phyloP scores from a whole-genome alignment of 495 filamentous ascomycete genomes.

The Collariella sp. region DNA sequence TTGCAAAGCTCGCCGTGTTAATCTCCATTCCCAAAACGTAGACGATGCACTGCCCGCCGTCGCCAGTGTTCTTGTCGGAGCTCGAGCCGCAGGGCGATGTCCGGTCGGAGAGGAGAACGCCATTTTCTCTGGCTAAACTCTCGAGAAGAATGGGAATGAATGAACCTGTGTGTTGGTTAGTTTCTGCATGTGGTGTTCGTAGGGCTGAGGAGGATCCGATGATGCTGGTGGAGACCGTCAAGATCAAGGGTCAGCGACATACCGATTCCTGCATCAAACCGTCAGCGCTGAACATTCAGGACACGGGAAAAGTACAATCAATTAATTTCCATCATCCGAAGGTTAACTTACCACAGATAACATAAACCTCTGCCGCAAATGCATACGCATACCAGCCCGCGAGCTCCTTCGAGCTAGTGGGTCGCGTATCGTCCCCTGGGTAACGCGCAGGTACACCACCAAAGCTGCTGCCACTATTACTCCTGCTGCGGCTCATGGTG shows the following conservation, averaged over 20 bases:
- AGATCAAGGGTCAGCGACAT: constrained; percentile 1
- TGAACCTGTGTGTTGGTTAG: constrained; percentile 50
- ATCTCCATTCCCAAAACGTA: constrained; percentile 74
- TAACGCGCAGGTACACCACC: constrained; percentile 38
- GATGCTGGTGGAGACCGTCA: background rate
- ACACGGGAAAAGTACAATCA: background rate
- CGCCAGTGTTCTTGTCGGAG: constrained; percentile 27
- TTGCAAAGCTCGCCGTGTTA: constrained; percentile 94
- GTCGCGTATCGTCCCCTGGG: constrained; percentile 75
- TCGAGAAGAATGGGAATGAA: constrained; percentile 97
- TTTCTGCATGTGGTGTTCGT: background rate
- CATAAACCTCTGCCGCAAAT: constrained; percentile 96
- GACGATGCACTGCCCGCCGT: constrained; percentile 69
- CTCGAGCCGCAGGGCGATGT: constrained; percentile 56
- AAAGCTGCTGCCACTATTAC: constrained; percentile 11
- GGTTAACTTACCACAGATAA: constrained; percentile 70
- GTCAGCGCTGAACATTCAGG: constrained; percentile 1
- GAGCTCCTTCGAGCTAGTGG: constrained; percentile 80
- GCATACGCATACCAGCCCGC: constrained; percentile 93
- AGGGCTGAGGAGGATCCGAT: background rate
- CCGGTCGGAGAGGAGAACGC: constrained; percentile 69
- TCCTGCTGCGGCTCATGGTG: constrained; percentile 20
- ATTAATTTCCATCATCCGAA: background rate
- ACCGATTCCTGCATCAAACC: constrained; percentile 20
- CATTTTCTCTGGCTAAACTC: constrained; percentile 82